Evolutionary conservation across 345 rosid species (phyloP).

Genomic region (Eutrema japonicum): DNA sequence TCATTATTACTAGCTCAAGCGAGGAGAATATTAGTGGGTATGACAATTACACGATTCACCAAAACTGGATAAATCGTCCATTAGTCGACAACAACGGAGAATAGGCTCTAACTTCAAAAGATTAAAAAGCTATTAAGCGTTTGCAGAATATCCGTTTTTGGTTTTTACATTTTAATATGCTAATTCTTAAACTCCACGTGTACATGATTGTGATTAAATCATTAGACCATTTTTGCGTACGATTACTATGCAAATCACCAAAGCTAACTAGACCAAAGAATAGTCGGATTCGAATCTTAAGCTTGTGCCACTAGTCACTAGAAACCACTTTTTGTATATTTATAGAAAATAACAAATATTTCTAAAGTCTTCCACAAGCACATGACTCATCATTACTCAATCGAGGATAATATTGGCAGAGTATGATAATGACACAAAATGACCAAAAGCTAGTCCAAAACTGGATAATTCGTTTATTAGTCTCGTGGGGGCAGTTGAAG

Average conservation of each 20-base stretch:
- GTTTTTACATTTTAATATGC: background rate
- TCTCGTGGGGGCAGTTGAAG: background rate
- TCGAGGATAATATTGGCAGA: background rate
- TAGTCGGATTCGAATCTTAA: background rate
- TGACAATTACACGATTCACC: too few species aligned
- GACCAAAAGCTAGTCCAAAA: background rate
- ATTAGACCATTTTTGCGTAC: background rate
- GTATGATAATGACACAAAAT: background rate
- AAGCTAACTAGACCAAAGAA: background rate
- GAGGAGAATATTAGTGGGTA: too few species aligned
- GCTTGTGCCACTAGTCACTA: background rate
- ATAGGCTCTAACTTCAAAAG: background rate
- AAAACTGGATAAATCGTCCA: too few species aligned
- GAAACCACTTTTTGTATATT: conserved; percentile 1
- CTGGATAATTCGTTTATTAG: background rate
- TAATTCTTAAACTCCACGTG: background rate
- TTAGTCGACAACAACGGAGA: background rate
- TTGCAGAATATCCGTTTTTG: background rate
- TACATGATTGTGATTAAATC: background rate
- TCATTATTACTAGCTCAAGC: too few species aligned
- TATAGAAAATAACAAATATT: background rate
- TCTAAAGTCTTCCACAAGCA: background rate
- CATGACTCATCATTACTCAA: background rate
- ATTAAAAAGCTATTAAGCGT: background rate
- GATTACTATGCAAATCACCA: background rate